Conservation (phyloP, 1,284 basidiomycete genomes). For the Papiliotrema terrestris region DNA sequence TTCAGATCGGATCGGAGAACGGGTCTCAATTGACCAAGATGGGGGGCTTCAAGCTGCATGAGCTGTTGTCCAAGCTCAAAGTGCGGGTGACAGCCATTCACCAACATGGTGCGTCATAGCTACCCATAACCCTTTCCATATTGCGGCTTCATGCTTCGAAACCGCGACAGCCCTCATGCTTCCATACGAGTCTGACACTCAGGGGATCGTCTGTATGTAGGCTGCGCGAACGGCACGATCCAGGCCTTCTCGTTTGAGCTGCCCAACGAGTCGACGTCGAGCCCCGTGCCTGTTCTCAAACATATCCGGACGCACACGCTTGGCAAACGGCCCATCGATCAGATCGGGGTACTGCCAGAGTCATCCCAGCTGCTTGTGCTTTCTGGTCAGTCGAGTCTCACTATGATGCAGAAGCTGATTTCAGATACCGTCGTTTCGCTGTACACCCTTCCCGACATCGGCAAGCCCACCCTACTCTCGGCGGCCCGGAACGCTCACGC, state of each 20-base stretch:
- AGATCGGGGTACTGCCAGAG: slow-evolving; percentile 77
- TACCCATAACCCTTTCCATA: too few relatives aligned
- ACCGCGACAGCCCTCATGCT: not conserved
- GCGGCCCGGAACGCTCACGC: slow-evolving; percentile 77
- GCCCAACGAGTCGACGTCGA: slow-evolving; percentile 23
- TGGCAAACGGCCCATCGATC: slow-evolving; percentile 71
- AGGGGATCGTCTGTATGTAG: slow-evolving; percentile 75
- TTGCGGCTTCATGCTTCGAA: not conserved
- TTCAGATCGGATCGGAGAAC: not conserved
- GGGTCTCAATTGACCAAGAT: not conserved
- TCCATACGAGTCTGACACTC: not conserved
- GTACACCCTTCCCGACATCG: slow-evolving; percentile 60
- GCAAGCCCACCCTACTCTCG: slow-evolving; percentile 61
- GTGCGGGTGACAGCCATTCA: slow-evolving; percentile 35
- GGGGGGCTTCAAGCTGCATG: slow-evolving; percentile 27
- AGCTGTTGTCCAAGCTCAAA: slow-evolving; percentile 29
- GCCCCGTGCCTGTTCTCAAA: slow-evolving; percentile 46
- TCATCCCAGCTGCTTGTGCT: slow-evolving; percentile 75
- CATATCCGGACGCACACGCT: slow-evolving; percentile 68
- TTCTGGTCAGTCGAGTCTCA: slow-evolving; percentile 58
- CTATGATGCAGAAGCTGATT: slow-evolving; percentile 2
- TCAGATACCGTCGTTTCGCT: slow-evolving; percentile 46
- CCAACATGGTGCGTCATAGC: slow-evolving; percentile 31
- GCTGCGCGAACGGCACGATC: slow-evolving; percentile 66
- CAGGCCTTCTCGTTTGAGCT: slow-evolving; percentile 45